Evolutionary conservation across 2,329 filamentous ascomycete species (phyloP), one percentile per base, ranked within the genome.

Genomic region (Pezicula carpinea): DNA sequence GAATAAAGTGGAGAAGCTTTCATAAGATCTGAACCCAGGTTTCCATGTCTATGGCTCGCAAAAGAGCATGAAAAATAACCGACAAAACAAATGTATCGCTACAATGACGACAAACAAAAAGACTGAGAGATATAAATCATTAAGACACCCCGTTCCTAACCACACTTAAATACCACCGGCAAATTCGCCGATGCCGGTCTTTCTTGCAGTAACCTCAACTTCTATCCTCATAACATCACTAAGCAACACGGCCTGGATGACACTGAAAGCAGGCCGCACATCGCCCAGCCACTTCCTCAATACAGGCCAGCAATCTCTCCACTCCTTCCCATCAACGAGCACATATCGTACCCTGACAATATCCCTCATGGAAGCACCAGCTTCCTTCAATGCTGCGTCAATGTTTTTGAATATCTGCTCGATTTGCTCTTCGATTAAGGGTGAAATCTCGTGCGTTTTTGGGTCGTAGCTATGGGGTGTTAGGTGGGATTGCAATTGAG

Each of bases 301-400:
- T 2, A 76, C 70, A 1, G 72, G 68, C 74, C 74, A 78, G 13
- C 69, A 73, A 55, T 62, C 62, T 11, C 66, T 59, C 46, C 79
- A 79, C 43, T 77, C 71, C 13, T 59, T 52, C 5, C 71, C 63
- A 47, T 75, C 64, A 3, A 74, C 71, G n/a, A 79, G 63, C 36
- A 77, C 75, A 52, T 79, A 79, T 11, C 67, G 64, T n/a, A 78
- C 75, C 14, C 76, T 66, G 1, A 78, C 73, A 3, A 79, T 65
- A 44, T 79, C 74, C 3, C 58, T 58, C 43, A 76, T 60, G 8
- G 53, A 62, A 1, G 67, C 65, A 4, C 67, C 71, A 1, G 73
- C 74, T 14, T 70, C 65, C 6, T 58, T 53, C 22, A 79, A 66
- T 3, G 73, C 74, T 0, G 63, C 52, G 11, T 67, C 61, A 43